Evolutionary conservation across 2,329 filamentous ascomycete species (phyloP), one percentile per base, ranked within the genome.

Genomic region (Ophiostoma himal-ulmi): DNA sequence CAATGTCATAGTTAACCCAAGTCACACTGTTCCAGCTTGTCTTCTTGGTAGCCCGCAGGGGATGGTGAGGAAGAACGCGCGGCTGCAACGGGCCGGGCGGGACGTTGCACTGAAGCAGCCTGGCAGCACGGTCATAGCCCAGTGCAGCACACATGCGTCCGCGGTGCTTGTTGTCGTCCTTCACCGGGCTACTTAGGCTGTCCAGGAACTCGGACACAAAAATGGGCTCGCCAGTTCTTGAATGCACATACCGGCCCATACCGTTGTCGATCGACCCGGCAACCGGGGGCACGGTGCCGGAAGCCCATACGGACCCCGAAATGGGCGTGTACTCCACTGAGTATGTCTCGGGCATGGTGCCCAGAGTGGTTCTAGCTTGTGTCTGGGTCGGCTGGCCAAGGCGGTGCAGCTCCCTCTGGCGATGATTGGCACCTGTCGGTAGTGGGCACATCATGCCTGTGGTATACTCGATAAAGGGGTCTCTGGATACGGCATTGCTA

Each of bases 61-160:
- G 62, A 10, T 39, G 62, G n/a, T 39, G 20, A 7, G n/a, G 62
- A 13, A 39, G 62, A 6, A n/a, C 34, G 7, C 36, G 62, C 62
- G n/a, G 62, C 36, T 26, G 34, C 26, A 20, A 7, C 26, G n/a
- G 34, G 30, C 26, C 67, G 2, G 66, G n/a, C n/a, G 70, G 22
- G 20, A 74, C 34, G 41, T 78, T 78, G 73, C 87, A 88, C 57
- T 85, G 84, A 39, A 97, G 82, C 17, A 96, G 82, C 72, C 87
- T 87, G 36, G 85, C 83, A 39, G 86, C 83, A 65, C 87, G 88
- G 76, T 96, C 89, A 72, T 98, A 84, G n/a, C 91, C 86, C 68
- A 98, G 83, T 2, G 95, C 95, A 20, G 89, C 82, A 10, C 94
- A 93, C 70, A 99, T 80, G 37, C 93, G 88, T 57, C 86, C 85